Percentiles rank a stretch among this genome's conserved stretches.
phyloP scores from a whole-genome alignment of 2,329 filamentous ascomycete species.

The Sphaerulina musiva region DNA sequence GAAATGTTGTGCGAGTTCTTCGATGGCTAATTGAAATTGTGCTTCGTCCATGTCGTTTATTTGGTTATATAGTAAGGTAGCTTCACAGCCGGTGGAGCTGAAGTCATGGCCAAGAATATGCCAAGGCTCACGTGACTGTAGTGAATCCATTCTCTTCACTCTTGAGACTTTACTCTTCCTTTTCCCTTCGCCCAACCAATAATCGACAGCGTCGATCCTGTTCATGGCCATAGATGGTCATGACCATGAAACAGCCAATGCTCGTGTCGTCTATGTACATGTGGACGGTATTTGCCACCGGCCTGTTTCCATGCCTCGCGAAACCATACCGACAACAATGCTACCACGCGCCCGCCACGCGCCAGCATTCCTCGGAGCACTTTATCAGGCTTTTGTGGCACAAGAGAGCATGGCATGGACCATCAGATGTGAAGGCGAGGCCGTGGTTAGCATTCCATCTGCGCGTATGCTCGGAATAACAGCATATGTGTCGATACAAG shows the following conservation, averaged over 20 bases:
- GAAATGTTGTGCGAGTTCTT: neutral
- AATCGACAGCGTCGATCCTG: too few species aligned
- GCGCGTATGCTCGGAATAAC: neutral
- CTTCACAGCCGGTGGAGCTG: too few species aligned
- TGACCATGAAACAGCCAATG: too few species aligned
- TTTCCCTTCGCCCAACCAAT: too few species aligned
- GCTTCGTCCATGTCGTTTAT: neutral
- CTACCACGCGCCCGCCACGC: slow-evolving; percentile 2
- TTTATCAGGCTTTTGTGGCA: neutral
- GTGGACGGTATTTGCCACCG: neutral
- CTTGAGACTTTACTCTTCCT: too few species aligned
- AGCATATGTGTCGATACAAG: neutral
- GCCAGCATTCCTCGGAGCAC: slow-evolving; percentile 7
- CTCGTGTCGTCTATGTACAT: too few species aligned
- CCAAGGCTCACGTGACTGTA: too few species aligned
- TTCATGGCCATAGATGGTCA: too few species aligned
- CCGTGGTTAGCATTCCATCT: slow-evolving; percentile 4
- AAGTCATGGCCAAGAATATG: too few species aligned
- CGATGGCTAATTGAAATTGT: neutral
- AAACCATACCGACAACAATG: neutral
- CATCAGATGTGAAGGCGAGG: neutral
- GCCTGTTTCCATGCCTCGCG: neutral
- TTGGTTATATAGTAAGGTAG: too few species aligned
- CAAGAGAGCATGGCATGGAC: slow-evolving; percentile 2
- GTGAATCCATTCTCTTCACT: too few species aligned